Evolutionary conservation across 345 rosid genomes (phyloP).

Genomic region (Citrus reticulata): DNA sequence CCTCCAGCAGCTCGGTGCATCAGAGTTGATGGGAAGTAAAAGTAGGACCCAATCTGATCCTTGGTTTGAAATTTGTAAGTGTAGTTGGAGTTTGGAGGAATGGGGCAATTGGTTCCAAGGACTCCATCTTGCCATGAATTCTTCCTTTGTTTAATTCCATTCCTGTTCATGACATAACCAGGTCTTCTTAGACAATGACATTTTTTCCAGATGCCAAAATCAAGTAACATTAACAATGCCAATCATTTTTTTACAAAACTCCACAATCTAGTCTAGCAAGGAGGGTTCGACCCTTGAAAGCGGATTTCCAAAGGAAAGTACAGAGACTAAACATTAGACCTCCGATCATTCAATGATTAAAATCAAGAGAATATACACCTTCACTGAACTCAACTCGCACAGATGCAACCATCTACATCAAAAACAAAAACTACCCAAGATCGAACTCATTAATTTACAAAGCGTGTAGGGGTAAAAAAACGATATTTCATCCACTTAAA

Average conservation of each 20-base stretch:
- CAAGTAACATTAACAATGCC: not conserved
- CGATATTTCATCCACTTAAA: not conserved
- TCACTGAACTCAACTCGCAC: not conserved
- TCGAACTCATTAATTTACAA: not conserved
- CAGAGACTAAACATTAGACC: not conserved
- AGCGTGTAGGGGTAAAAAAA: not conserved
- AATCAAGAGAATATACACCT: not conserved
- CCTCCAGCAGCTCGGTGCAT: conserved; percentile 90
- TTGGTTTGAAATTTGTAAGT: conserved; percentile 82
- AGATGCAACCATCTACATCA: not conserved
- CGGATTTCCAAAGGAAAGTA: not conserved
- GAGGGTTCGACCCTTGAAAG: not conserved
- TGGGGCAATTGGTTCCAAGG: conserved; percentile 80
- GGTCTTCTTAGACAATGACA: not conserved
- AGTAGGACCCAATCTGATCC: conserved; percentile 86
- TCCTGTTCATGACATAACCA: conserved; percentile 36
- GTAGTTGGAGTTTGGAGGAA: conserved; percentile 75
- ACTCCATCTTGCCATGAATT: conserved; percentile 94
- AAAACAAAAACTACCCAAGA: not conserved
- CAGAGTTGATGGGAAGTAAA: conserved; percentile 77
- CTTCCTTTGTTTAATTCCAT: conserved; percentile 86
- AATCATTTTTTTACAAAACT: not conserved
- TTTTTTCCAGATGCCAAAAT: not conserved
- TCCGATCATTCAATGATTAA: not conserved
- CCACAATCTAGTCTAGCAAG: not conserved